A percentile compares a stretch with the other conserved stretches of the same genome.
Evolutionary conservation across 768 basidiomycete species (phyloP).

Genomic region (Lyophyllum atratum): DNA sequence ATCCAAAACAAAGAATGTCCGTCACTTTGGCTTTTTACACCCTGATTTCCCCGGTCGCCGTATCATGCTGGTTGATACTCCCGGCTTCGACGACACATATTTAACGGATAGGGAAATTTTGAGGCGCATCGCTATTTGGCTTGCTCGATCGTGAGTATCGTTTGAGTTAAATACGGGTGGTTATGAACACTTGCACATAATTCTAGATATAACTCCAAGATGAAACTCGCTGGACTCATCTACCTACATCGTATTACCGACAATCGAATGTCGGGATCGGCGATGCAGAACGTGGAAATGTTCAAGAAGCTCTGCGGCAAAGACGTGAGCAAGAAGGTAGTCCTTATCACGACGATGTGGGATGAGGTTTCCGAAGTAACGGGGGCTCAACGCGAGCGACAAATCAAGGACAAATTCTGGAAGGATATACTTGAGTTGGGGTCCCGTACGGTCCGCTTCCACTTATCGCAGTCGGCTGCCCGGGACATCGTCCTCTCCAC

Average conservation of each 20-base stretch:
- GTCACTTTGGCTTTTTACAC: background rate
- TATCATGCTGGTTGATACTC: background rate
- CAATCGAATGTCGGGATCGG: slow-evolving; percentile 13
- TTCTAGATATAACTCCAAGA: slow-evolving; percentile 15
- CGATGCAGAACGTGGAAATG: slow-evolving; percentile 14
- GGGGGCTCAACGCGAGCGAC: slow-evolving; percentile 9
- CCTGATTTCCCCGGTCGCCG: background rate
- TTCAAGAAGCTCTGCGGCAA: slow-evolving; percentile 20
- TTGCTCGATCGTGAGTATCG: background rate
- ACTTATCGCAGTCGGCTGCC: slow-evolving; percentile 1
- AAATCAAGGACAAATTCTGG: slow-evolving; percentile 11
- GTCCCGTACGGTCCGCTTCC: background rate
- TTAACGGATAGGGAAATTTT: background rate
- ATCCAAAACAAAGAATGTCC: background rate
- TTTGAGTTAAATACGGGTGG: too few relatives aligned
- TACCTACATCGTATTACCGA: slow-evolving; percentile 15
- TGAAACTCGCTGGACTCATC: slow-evolving; percentile 18
- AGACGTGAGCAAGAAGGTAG: slow-evolving; percentile 14
- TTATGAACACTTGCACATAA: background rate
- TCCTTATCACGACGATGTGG: slow-evolving; percentile 19
- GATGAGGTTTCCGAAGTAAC: background rate
- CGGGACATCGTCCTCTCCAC: slow-evolving; percentile 18
- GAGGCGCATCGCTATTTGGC: background rate
- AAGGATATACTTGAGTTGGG: slow-evolving; percentile 10
- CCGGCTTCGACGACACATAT: background rate